Conservation (phyloP, 768 basidiomycete genomes). For the Sporobolomyces phaffii region DNA sequence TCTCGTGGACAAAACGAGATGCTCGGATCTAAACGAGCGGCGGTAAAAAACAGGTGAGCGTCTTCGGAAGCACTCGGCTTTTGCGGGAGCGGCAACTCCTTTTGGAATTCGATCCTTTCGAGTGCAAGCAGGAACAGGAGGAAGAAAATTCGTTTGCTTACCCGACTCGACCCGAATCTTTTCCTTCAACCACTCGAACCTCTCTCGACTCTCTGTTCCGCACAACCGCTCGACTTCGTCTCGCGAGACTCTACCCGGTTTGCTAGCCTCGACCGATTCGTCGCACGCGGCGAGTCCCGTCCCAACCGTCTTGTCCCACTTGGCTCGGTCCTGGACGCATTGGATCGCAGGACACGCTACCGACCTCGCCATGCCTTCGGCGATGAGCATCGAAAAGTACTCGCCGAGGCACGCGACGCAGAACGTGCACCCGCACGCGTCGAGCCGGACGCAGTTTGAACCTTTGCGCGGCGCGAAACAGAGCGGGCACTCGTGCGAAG, state of each 20-base stretch:
- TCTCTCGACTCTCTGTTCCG: conserved; percentile 27
- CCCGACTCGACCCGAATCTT: conserved; percentile 41
- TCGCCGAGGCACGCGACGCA: conserved; percentile 35
- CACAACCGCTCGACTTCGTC: conserved; percentile 36
- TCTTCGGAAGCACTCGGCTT: too few species aligned
- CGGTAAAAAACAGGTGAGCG: too few species aligned
- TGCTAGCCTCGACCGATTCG: background rate
- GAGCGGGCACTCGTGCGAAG: conserved; percentile 22
- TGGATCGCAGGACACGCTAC: conserved; percentile 36
- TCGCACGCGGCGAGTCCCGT: background rate
- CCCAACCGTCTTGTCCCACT: conserved; percentile 16
- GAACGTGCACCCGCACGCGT: conserved; percentile 26
- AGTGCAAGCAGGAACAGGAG: too few species aligned
- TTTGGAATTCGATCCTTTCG: background rate
- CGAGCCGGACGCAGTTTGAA: conserved; percentile 8
- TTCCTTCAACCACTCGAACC: conserved; percentile 39
- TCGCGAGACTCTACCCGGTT: conserved; percentile 1
- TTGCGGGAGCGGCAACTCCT: too few species aligned
- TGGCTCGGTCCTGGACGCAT: conserved; percentile 32
- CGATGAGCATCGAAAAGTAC: conserved; percentile 40
- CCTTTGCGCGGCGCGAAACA: conserved; percentile 15
- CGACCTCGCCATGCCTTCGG: conserved; percentile 38
- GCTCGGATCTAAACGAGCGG: conserved; percentile 30
- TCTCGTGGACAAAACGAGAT: conserved; percentile 39
- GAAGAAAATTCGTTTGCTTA: too few species aligned